Evolutionary conservation across 169 alveolate genomes (phyloP).

Genomic region (Babesia ovis): DNA sequence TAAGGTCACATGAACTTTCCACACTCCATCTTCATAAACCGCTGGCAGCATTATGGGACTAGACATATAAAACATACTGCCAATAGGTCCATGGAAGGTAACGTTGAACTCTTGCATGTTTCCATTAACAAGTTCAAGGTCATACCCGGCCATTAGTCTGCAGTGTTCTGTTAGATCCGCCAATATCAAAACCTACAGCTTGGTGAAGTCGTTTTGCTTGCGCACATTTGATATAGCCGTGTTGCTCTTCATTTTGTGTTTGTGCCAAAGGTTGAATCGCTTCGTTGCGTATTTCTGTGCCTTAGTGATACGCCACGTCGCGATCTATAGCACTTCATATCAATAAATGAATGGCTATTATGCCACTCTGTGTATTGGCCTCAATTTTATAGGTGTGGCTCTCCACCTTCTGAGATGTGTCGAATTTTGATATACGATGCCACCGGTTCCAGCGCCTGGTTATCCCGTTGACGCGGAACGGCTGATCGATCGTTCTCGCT

Average conservation of each 20-base stretch:
- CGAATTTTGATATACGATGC: not conserved
- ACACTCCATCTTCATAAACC: slow-evolving; percentile 85
- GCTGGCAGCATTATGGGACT: slow-evolving; percentile 65
- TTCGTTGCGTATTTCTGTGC: not conserved
- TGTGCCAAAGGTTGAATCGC: not conserved
- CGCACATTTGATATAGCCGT: slow-evolving; percentile 32
- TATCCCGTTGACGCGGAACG: slow-evolving; percentile 23
- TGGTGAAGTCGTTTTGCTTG: slow-evolving; percentile 79
- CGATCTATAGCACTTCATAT: not conserved
- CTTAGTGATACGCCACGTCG: not conserved
- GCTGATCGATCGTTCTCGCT: not conserved
- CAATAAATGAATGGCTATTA: not conserved
- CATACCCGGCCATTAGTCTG: slow-evolving; percentile 81
- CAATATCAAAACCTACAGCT: slow-evolving; percentile 68
- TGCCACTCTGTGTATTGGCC: not conserved
- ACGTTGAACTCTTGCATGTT: slow-evolving; percentile 80
- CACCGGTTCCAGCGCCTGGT: slow-evolving; percentile 32
- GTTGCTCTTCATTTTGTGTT: slow-evolving; percentile 5
- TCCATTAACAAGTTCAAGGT: slow-evolving; percentile 77
- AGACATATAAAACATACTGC: slow-evolving; percentile 59
- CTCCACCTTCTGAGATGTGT: slow-evolving; percentile 4
- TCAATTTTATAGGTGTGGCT: not conserved
- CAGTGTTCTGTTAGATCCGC: not conserved
- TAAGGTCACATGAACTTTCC: slow-evolving; percentile 88
- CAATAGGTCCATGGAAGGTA: slow-evolving; percentile 80